These are phyloP conservation scores for Plectosphaerella sp. DNA, from an alignment of 2,329 filamentous ascomycete genomes.

Conservation along the genomic window DNA sequence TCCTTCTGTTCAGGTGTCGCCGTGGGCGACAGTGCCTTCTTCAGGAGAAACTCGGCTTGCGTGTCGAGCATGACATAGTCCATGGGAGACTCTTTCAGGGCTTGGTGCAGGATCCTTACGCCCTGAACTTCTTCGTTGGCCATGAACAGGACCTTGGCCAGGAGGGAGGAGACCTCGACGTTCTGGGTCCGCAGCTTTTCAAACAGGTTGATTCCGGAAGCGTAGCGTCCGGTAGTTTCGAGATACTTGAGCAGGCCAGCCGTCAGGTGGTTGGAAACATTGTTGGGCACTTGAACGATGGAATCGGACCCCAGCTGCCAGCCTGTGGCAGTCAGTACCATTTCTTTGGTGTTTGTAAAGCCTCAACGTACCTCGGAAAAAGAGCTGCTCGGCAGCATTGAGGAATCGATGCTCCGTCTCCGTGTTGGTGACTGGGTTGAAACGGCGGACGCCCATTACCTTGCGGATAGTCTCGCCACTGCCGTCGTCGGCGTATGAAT, in stretches of 20 bases:
- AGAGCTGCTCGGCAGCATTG: constrained; percentile 88
- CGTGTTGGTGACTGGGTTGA: constrained; percentile 98
- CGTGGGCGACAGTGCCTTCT: constrained; percentile 63
- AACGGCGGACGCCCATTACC: constrained; percentile 93
- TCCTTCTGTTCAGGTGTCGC: constrained; percentile 51
- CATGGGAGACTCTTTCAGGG: constrained; percentile 89
- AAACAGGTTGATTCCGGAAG: constrained; percentile 95
- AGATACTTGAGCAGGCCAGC: constrained; percentile 94
- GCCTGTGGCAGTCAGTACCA: constrained; percentile 44
- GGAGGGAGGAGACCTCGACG: constrained; percentile 86
- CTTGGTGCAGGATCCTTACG: constrained; percentile 80
- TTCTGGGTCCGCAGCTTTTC: constrained; percentile 91
- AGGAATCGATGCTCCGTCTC: constrained; percentile 96
- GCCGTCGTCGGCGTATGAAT: constrained; percentile 94
- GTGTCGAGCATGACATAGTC: constrained; percentile 95
- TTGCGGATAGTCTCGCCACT: constrained; percentile 92
- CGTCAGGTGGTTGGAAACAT: constrained; percentile 92
- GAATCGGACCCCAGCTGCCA: constrained; percentile 96
- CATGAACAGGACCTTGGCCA: constrained; percentile 88
- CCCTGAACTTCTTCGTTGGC: constrained; percentile 97
- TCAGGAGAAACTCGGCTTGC: constrained; percentile 86
- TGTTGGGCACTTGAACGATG: constrained; percentile 94
- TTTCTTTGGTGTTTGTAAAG: not conserved
- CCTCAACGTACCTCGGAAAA: constrained; percentile 70
- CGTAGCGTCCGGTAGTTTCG: constrained; percentile 87